Conservation (phyloP, 768 basidiomycete genomes). For the Pleurotus cornucopiae region DNA sequence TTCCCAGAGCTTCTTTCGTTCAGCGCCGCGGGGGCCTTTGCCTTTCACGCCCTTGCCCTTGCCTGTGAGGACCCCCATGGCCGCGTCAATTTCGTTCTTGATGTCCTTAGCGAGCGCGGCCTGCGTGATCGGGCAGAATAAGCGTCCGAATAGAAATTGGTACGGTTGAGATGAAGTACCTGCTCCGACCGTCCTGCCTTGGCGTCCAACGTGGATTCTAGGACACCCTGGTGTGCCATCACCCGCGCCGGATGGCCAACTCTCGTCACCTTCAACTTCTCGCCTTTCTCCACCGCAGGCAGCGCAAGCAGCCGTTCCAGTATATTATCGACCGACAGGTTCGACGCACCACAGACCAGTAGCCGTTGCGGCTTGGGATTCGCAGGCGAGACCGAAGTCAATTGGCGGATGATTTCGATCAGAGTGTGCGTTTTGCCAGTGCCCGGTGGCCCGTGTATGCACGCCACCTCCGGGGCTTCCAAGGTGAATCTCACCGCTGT, state of each 20-base stretch:
- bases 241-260: conserved; percentile 95
- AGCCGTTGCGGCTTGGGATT: conserved; percentile 57
- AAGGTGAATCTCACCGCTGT: conserved; percentile 82
- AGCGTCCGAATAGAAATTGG: too few species aligned
- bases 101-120: conserved; percentile 85
- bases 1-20: conserved; percentile 83
- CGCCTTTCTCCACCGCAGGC: conserved; percentile 43
- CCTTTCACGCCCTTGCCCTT: conserved; percentile 71
- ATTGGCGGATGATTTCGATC: conserved; percentile 88
- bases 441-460: conserved; percentile 98
- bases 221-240: conserved; percentile 57
- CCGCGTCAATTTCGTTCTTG: conserved; percentile 76
- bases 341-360: conserved; percentile 90
- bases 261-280: conserved; percentile 67
- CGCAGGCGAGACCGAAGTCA: conserved; percentile 44
- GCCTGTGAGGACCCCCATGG: conserved; percentile 60
- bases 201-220: conserved; percentile 68
- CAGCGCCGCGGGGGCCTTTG: conserved; percentile 63
- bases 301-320: conserved; percentile 76
- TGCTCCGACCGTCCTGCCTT: conserved; percentile 70
- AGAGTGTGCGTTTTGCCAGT: conserved; percentile 97
- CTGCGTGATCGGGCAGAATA: conserved; percentile 23
- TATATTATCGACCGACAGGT: conserved; percentile 95
- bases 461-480: conserved; percentile 75
- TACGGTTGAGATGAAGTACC: conserved; percentile 24